Base-by-base conservation (phyloP, 177 flowering plant genomes). In the Telopea speciosissima region DNA sequence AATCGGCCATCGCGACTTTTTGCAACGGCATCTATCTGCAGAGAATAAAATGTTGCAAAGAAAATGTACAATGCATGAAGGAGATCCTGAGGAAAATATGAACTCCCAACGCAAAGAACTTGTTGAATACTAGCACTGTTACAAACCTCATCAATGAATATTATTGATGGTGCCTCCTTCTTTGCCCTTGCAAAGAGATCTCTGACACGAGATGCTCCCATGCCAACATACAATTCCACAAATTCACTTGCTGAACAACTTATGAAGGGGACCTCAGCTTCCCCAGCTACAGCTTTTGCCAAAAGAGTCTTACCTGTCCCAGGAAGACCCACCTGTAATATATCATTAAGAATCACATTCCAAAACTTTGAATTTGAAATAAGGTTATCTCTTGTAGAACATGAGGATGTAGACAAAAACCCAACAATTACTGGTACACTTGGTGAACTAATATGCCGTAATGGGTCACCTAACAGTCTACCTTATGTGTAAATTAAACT, bases 231-330 rank as follows among this genome's bases (percentile, higher is more conserved):
- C 77, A 95, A 74, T 75, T 95, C 99, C 5, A 95, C 97, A 77
- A 95, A 95, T 78, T 95, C 99, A 86, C 97, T 92, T 12, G 97
- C 99, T 70, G 97, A 95, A 79, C 97, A 92, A 80, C 97, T 92
- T 72, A 95, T 90, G 64, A 95, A 95, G 5, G 99, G 99, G 31
- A 95, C 99, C 52, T 95, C 99, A 75, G 99, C 97, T 80, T 95
- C 99, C 70, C 99, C 99, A 71, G 99, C 97, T 67, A 92, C 97
- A 73, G 99, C 99, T 79, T 94, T 94, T 69, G 99, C 99, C 69
- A 94, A 78, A 78, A 94, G 92, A 73, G 99, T 95, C 83, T 95
- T 95, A 69, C 99, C 99, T 70, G 99, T 95, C 86, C 99, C 99
- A 62, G 99, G 99, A 77, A 89, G 99, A 75, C 99, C 99, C 63